Evolutionary conservation across 2,329 filamentous ascomycete genomes (phyloP), one percentile per base, ranked within the genome.

Genomic region (Ophiocordyceps camponoti-leonardi): DNA sequence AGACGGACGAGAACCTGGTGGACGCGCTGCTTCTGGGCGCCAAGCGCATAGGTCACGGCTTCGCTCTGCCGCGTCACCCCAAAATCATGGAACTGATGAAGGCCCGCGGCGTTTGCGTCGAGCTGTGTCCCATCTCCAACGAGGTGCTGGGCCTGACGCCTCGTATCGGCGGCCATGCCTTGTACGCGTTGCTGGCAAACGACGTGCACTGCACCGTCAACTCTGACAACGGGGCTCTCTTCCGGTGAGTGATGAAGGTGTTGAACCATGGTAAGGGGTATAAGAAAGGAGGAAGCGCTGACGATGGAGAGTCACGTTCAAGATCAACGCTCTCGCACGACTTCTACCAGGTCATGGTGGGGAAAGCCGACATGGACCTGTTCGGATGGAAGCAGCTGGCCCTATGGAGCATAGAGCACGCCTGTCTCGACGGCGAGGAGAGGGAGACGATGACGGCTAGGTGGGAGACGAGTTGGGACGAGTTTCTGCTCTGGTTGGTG

Each of bases 101-200:
- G 58, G 61, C 67, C 47, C 65, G 67, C n/a, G 67, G 69, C 11
- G 73, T 86, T 31, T 84, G 81, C 51, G 67, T 87, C n/a, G 83
- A 87, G 62, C 64, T 83, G 1, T 86, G 83, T 52, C 83, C 82
- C 0, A 85, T 86, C 44, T 86, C 81, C 1, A 87, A 86, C 54
- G 83, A 87, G 64, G 67, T 86, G 0, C 63, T 86, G 18, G 81
- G 83, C 31, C 67, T 87, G 18, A 83, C 79, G 44, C 71, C 77
- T 10, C 71, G 75, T 42, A 71, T 79, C 47, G 70, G 72, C 35
- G 78, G 81, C 13, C 83, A 86, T 53, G 63, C 78, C 16, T 75
- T 81, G 57, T 83, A 84, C 37, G 67, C 71, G 49, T 64, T 87
- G 22, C 66, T 86, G 46, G 81, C 81, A n/a, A 78, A 81, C 45